A percentile compares a stretch with the other conserved stretches of the same genome.
Conservation (phyloP, 495 filamentous ascomycete genomes). For the Penicillium ucsense region DNA sequence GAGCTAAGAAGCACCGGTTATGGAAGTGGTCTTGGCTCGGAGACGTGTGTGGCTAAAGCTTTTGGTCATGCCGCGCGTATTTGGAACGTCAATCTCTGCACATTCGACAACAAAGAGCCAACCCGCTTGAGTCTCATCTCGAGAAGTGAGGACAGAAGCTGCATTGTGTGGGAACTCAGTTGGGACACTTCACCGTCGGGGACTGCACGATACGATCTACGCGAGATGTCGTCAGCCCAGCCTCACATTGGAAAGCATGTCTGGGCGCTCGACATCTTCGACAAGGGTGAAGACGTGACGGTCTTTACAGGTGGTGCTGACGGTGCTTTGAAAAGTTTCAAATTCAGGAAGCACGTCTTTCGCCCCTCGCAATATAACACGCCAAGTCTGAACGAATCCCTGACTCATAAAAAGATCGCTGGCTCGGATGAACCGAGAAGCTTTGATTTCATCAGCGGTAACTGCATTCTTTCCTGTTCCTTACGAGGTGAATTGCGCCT, state of each 20-base stretch:
- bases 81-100: slow-evolving; percentile 69
- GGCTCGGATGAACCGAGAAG: slow-evolving; percentile 44
- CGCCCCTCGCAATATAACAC: neutral
- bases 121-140: slow-evolving; percentile 47
- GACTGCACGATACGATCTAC: slow-evolving; percentile 31
- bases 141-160: slow-evolving; percentile 69
- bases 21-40: slow-evolving; percentile 20
- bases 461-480: slow-evolving; percentile 49
- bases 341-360: slow-evolving; percentile 7
- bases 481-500: slow-evolving; percentile 51
- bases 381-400: neutral
- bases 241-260: slow-evolving; percentile 83
- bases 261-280: slow-evolving; percentile 60
- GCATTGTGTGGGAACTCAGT: slow-evolving; percentile 57
- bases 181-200: slow-evolving; percentile 14
- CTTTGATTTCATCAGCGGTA: slow-evolving; percentile 54
- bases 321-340: slow-evolving; percentile 43
- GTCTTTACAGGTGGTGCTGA: slow-evolving; percentile 85
- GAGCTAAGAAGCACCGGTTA: slow-evolving; percentile 37
- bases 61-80: slow-evolving; percentile 87
- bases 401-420: slow-evolving; percentile 11
- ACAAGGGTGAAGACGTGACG: slow-evolving; percentile 15
- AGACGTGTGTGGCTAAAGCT: slow-evolving; percentile 46
- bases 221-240: slow-evolving; percentile 39
- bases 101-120: slow-evolving; percentile 10